Evolutionary conservation across 2,329 filamentous ascomycete species (phyloP), one percentile per base, ranked within the genome.

Genomic region (Calonectria montana): DNA sequence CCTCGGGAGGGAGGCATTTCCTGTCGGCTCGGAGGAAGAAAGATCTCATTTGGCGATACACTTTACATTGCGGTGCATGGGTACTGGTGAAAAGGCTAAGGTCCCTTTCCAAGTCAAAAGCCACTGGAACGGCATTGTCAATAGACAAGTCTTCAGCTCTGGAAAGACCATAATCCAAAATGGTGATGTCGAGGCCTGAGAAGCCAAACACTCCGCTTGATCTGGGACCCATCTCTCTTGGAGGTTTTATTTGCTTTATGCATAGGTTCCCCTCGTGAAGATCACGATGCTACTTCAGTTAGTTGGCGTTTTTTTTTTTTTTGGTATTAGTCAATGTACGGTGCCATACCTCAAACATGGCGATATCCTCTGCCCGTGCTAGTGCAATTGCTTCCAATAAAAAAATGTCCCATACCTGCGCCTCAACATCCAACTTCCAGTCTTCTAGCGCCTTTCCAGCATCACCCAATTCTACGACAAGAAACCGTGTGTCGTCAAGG

Each of bases 221-320:
- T 16, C 77, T 77, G 50, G 81, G 74, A 4, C 80, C 79, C 39
- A 80, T 81, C 2, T 82, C 76, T 10, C 77, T 77, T 0, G 85
- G 77, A 3, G 84, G 76, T 3, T 82, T 78, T 1, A 83, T 81
- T 65, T 85, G 86, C 4, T 87, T 85, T 59, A 92, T 86, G 73
- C 91, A 92, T 18, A 93, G 81, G 74, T 93, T 92, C 5, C 91
- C 91, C 74, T 93, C 91, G 75, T 93, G 91, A 4, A 93, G 84
- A 76, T 93, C 91, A 7, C 91, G 89, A 76, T 93, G 91, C 89
- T 91, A 72, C 7, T 35, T 9, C 3, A 9, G 66, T 78, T 67
- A 78, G 77, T 35, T 48, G 13, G 23, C 8, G 23, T 9, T 55
- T 45, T 3, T 10, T 5, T 9, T 55, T 45, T 3, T 10, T 5